Evolutionary conservation across 169 alveolate species (phyloP).

Genomic region (Ichthyophthirius multifiliis): DNA sequence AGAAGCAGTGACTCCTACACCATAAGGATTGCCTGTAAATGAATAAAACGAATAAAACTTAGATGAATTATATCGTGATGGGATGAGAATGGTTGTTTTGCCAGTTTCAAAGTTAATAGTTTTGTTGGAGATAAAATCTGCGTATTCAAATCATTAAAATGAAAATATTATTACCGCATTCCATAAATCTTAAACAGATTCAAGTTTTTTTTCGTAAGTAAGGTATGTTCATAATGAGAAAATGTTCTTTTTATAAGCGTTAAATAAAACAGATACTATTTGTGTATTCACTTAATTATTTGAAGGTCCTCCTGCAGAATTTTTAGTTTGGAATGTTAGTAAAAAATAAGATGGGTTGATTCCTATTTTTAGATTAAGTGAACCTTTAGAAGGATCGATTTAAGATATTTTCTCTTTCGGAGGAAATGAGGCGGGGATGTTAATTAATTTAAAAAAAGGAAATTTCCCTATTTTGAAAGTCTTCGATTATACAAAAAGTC

Average conservation of each 20-base stretch:
- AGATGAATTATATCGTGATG: conserved; percentile 3
- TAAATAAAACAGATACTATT: background rate
- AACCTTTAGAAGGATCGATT: background rate
- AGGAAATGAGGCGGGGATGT: background rate
- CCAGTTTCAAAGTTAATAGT: background rate
- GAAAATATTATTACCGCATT: conserved; percentile 1
- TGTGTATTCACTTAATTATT: background rate
- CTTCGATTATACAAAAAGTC: background rate
- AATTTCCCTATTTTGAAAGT: background rate
- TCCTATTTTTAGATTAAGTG: background rate
- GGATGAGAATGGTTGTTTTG: background rate
- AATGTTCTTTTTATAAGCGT: background rate
- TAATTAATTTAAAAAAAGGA: background rate
- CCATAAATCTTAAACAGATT: background rate
- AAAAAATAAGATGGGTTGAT: background rate
- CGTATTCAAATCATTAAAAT: background rate
- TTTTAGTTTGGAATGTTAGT: background rate
- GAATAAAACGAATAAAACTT: background rate
- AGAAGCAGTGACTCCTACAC: background rate
- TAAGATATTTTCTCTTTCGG: background rate
- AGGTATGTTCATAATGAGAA: background rate
- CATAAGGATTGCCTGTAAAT: background rate
- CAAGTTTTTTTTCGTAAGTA: background rate
- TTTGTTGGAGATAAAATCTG: background rate
- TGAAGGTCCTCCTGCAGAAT: background rate